phyloP scores from a whole-genome alignment of 768 basidiomycete genomes.

The Rhodosporidiobolus sp. region DNA sequence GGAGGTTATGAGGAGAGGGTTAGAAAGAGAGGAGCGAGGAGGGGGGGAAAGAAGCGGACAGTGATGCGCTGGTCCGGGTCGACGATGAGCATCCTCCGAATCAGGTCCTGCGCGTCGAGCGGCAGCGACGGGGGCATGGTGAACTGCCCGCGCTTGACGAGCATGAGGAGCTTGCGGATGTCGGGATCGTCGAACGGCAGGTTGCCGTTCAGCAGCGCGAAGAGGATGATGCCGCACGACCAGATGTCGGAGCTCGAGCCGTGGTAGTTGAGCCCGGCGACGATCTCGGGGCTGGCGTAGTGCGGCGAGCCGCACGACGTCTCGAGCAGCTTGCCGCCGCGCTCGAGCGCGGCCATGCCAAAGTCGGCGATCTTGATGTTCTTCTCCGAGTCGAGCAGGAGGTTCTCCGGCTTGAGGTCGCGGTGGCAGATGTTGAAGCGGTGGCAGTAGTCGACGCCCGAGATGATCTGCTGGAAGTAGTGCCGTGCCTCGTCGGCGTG shows the following conservation, averaged over 20 bases:
- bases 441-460: conserved; percentile 93
- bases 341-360: conserved; percentile 96
- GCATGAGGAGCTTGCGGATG: conserved; percentile 61
- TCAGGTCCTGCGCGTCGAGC: conserved; percentile 75
- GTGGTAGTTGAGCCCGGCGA: conserved; percentile 72
- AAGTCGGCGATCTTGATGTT: conserved; percentile 96
- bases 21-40: neutral
- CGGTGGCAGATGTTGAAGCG: conserved; percentile 96
- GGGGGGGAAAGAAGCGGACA: conserved; percentile 52
- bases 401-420: conserved; percentile 96
- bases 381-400: conserved; percentile 66
- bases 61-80: conserved; percentile 75
- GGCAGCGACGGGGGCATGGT: conserved; percentile 77
- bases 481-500: conserved; percentile 75
- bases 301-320: conserved; percentile 96
- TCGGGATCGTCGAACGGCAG: conserved; percentile 95
- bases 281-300: conserved; percentile 95
- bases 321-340: conserved; percentile 76
- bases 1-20: neutral
- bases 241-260: conserved; percentile 91
- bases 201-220: conserved; percentile 78
- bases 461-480: conserved; percentile 93
- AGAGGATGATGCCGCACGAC: conserved; percentile 93
- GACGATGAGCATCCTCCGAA: conserved; percentile 82
- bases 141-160: conserved; percentile 83